Conservation (phyloP, 257 asterid species). For the Schizonepeta tenuifolia region DNA sequence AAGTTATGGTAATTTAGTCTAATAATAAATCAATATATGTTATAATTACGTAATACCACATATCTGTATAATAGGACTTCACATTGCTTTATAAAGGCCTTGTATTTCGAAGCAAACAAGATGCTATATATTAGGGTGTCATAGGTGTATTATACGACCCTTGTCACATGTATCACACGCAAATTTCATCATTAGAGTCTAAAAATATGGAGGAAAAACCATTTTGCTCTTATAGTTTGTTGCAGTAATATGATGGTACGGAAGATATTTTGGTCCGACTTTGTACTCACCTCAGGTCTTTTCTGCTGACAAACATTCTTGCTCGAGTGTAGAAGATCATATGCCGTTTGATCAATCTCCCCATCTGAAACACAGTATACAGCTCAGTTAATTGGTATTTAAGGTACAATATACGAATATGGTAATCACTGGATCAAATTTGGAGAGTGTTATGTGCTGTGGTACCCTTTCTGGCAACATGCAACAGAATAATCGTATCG, state of each 20-base stretch:
- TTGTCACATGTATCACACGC: not conserved
- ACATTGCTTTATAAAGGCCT: too few species aligned
- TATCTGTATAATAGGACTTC: too few species aligned
- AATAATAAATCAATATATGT: too few species aligned
- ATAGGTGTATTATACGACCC: too few species aligned
- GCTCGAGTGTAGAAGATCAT: slow-evolving; percentile 49
- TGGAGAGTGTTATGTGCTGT: not conserved
- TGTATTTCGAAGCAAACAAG: too few species aligned
- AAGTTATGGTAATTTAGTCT: too few species aligned
- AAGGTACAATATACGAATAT: not conserved
- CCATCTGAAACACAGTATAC: slow-evolving; percentile 47
- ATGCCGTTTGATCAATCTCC: slow-evolving; percentile 41
- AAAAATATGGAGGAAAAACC: not conserved
- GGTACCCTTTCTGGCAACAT: slow-evolving; percentile 61
- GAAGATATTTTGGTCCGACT: not conserved
- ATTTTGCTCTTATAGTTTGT: not conserved
- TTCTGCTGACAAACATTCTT: slow-evolving; percentile 53
- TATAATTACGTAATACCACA: too few species aligned
- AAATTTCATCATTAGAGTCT: not conserved
- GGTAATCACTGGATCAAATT: not conserved
- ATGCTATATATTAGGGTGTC: too few species aligned
- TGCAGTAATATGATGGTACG: too few species aligned
- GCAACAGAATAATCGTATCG: slow-evolving; percentile 70
- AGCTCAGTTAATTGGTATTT: slow-evolving; percentile 1
- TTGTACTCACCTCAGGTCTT: slow-evolving; percentile 64